Percentiles rank a stretch among this genome's conserved stretches.
Evolutionary conservation across 2,329 filamentous ascomycete genomes (phyloP).

Genomic region (Berkeleyomyces rouxiae): DNA sequence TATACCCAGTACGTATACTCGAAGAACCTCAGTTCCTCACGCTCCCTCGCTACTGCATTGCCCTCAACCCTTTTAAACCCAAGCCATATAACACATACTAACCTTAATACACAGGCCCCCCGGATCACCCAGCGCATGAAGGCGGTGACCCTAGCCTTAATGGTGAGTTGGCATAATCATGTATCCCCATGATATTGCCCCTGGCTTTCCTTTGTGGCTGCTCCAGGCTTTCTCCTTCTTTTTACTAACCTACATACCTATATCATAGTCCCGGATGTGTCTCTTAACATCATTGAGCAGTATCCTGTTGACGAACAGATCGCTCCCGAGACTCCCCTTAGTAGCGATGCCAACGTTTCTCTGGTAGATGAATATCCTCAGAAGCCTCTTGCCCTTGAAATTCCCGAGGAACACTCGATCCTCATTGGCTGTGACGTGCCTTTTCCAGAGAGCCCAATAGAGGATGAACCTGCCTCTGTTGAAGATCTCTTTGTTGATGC

Average conservation of each 20-base stretch:
- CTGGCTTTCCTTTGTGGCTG: background rate
- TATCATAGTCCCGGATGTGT: background rate
- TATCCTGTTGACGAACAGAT: background rate
- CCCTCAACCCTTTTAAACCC: background rate
- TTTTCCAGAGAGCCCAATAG: background rate
- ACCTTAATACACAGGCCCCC: constrained; percentile 3
- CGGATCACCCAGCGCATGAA: background rate
- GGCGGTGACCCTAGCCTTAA: background rate
- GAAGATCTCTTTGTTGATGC: background rate
- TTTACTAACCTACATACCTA: background rate
- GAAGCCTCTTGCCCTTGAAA: background rate
- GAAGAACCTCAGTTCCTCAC: background rate
- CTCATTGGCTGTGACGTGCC: background rate
- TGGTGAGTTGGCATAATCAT: constrained; percentile 5
- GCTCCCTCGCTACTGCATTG: background rate
- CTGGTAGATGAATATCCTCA: background rate
- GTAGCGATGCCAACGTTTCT: background rate
- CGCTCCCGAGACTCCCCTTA: background rate
- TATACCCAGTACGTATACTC: background rate
- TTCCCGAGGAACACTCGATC: background rate
- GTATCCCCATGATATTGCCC: background rate
- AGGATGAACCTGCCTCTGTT: background rate
- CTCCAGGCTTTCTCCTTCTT: background rate
- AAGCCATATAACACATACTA: background rate
- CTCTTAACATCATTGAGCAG: background rate